phyloP scores from a whole-genome alignment of 2,329 filamentous ascomycete genomes.

The Microascus cirrosus region DNA sequence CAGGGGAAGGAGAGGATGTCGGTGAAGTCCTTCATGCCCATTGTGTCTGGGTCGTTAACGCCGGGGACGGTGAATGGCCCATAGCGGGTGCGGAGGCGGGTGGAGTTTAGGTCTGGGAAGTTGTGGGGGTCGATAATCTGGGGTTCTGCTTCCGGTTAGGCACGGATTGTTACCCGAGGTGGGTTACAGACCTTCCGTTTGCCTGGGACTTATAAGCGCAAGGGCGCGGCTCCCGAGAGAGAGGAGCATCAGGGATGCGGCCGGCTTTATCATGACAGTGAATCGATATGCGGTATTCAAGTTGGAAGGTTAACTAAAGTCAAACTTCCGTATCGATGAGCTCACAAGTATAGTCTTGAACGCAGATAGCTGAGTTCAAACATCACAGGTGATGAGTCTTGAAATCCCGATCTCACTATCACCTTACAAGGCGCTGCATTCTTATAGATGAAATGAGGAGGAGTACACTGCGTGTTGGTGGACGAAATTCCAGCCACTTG shows the following conservation, averaged over 20 bases:
- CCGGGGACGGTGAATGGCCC: conserved; percentile 12
- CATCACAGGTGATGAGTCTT: no score
- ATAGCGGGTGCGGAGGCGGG: conserved; percentile 10
- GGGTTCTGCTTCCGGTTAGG: not conserved
- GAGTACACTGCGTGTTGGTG: no score
- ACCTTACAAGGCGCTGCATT: no score
- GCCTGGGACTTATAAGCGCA: not conserved
- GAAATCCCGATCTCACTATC: no score
- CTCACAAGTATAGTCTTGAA: no score
- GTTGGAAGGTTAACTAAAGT: not conserved
- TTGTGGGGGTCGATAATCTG: conserved; percentile 6
- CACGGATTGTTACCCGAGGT: not conserved
- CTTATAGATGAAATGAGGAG: no score
- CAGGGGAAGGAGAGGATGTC: conserved; percentile 10
- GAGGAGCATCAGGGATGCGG: not conserved
- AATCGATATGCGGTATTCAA: not conserved
- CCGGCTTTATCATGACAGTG: not conserved
- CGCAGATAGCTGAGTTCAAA: no score
- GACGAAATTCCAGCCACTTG: no score
- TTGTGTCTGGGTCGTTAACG: conserved; percentile 5
- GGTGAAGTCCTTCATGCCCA: conserved; percentile 9
- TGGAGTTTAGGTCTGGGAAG: conserved; percentile 8
- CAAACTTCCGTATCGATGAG: no score
- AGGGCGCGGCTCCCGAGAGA: not conserved
- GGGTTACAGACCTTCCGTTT: not conserved